Conservation (phyloP, 2,329 filamentous ascomycete species). For the Verticillium dahliae region DNA sequence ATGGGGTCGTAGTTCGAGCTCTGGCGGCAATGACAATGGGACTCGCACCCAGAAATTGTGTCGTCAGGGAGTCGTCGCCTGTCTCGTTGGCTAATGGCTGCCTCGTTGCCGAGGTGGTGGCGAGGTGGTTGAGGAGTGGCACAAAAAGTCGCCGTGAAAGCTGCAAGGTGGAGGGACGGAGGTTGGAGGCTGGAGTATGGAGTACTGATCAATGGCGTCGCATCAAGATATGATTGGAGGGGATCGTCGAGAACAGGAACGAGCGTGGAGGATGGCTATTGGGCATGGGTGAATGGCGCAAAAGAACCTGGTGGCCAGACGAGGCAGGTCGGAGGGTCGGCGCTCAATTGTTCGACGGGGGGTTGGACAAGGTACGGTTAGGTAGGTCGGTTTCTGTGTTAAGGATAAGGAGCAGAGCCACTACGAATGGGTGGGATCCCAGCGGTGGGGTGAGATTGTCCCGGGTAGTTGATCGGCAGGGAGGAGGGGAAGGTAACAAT, state of each 20-base stretch:
- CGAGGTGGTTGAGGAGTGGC: not conserved
- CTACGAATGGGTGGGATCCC: not conserved
- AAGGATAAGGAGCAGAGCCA: not conserved
- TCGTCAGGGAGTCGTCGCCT: not conserved
- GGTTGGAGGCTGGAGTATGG: slow-evolving; percentile 5
- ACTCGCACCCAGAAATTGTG: not conserved
- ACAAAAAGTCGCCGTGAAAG: not conserved
- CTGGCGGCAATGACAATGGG: not conserved
- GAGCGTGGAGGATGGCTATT: slow-evolving; percentile 24
- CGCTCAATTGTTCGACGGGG: not conserved
- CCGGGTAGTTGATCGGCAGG: not conserved
- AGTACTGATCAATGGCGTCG: slow-evolving; percentile 6
- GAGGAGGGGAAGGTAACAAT: not conserved
- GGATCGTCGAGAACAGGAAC: slow-evolving; percentile 9
- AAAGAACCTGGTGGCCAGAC: not conserved
- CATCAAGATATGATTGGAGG: slow-evolving; percentile 9
- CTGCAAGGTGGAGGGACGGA: not conserved
- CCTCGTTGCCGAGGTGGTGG: not conserved
- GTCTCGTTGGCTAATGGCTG: not conserved
- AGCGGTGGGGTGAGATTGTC: not conserved
- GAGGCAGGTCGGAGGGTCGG: slow-evolving; percentile 8
- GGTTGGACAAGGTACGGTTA: not conserved
- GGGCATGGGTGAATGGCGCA: slow-evolving; percentile 13
- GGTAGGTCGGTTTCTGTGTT: not conserved
- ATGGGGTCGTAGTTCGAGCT: not conserved